Evolutionary conservation across 2,329 filamentous ascomycete species (phyloP), one percentile per base, ranked within the genome.

Genomic region (Colletotrichum camelliae): DNA sequence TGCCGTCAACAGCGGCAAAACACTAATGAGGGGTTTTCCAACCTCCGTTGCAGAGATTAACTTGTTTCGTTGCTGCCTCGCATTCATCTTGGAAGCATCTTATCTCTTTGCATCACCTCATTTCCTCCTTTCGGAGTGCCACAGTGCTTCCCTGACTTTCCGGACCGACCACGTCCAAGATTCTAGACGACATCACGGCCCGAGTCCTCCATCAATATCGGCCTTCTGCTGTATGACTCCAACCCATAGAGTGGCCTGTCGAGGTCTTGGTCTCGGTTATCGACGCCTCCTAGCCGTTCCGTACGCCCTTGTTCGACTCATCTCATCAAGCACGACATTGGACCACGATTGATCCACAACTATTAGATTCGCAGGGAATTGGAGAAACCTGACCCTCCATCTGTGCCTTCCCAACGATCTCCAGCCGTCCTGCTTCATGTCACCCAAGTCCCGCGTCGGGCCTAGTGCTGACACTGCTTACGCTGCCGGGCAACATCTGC

Each of bases 391-490:
- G 57, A 43, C 58, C 39, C 39, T 39, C 37, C 35, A 57, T 9
- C 29, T 52, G 29, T 64, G 37, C 58, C 57, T 61, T 61, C 57
- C 27, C 48, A 66, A 37, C 27, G 60, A 74, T 43, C 62, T 72
- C 29, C 62, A 48, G 69, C 55, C 55, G 55, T 67, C 67, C 43
- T 60, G 31, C 57, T 31, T 24, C 31, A 64, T 68, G 33, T 64
- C 72, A 74, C 61, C 24, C 61, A 37, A 10, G 13, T 57, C 73
- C 73, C 70, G 55, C 43, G 70, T 72, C 33, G 61, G 70, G 62
- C 55, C 71, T 75, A 75, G 73, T 75, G 73, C 73, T 75, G 65
- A 75, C 64, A 16, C 33, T 75, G 70, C 70, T 72, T 55, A 73
- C 62, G 33, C 70, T 72, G 62, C 33, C 57, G 70, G 64, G 62